Evolutionary conservation across 2,329 filamentous ascomycete species (phyloP).

Genomic region (Zasmidium cellare): DNA sequence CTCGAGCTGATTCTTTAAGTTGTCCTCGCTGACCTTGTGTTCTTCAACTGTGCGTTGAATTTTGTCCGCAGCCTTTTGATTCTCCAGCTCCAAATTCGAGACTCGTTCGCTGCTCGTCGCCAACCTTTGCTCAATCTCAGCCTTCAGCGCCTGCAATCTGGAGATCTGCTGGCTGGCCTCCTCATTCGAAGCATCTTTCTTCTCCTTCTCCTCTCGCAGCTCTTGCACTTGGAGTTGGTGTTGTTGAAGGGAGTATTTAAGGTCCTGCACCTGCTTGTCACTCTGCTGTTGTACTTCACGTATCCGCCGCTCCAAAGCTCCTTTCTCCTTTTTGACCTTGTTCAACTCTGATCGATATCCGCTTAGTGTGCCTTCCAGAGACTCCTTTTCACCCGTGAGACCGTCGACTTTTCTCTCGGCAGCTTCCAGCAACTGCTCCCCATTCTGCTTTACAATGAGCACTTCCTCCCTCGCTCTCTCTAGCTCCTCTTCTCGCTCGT

Average conservation of each 20-base stretch:
- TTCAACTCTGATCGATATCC: conserved; percentile 19
- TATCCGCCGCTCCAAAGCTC: conserved; percentile 15
- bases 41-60: conserved; percentile 16
- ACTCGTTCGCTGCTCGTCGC: conserved; percentile 16
- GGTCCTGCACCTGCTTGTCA: conserved; percentile 17
- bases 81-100: conserved; percentile 22
- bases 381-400: conserved; percentile 33
- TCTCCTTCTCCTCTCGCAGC: conserved; percentile 13
- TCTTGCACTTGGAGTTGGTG: conserved; percentile 11
- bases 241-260: conserved; percentile 14
- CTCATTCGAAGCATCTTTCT: conserved; percentile 7
- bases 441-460: conserved; percentile 21
- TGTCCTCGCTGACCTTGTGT: conserved; percentile 9
- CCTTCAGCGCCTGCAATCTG: conserved; percentile 13
- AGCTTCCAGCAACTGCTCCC: conserved; percentile 30
- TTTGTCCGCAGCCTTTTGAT: conserved; percentile 17
- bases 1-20: conserved; percentile 19
- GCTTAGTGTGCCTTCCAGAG: conserved; percentile 20
- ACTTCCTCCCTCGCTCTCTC: conserved; percentile 29
- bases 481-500: conserved; percentile 34
- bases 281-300: conserved; percentile 13
- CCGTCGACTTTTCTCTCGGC: conserved; percentile 36
- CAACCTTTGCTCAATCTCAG: conserved; percentile 15
- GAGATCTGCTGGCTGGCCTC: conserved; percentile 13
- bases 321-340: conserved; percentile 19